Evolutionary conservation across 768 basidiomycete genomes (phyloP).

Genomic region (Pisolithus orientalis): DNA sequence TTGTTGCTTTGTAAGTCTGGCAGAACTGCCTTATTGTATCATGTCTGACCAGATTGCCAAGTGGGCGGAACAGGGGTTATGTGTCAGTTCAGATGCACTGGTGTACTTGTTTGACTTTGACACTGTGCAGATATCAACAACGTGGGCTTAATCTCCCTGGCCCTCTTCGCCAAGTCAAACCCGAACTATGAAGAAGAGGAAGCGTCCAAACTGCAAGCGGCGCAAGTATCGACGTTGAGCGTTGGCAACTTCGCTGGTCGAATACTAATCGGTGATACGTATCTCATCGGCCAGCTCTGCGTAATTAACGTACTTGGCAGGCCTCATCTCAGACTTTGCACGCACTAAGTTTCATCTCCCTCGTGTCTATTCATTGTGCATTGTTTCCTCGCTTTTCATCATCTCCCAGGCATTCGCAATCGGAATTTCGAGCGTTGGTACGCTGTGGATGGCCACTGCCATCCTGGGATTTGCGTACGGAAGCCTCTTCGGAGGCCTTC

Average conservation of each 20-base stretch:
- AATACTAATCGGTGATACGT: conserved; percentile 56
- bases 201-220: conserved; percentile 71
- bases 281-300: neutral
- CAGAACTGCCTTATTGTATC: neutral
- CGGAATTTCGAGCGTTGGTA: conserved; percentile 45
- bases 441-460: conserved; percentile 51
- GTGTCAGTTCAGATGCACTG: conserved; percentile 40
- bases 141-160: conserved; percentile 71
- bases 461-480: conserved; percentile 53
- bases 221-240: conserved; percentile 80
- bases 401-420: conserved; percentile 63
- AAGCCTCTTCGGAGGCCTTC: conserved; percentile 62
- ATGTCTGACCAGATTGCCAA: conserved; percentile 16
- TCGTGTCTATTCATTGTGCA: conserved; percentile 58
- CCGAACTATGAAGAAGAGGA: conserved; percentile 56
- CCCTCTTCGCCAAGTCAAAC: conserved; percentile 54
- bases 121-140: conserved; percentile 67
- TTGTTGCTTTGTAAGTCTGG: conserved; percentile 47
- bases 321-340: conserved; percentile 59
- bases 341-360: conserved; percentile 54
- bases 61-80: conserved; percentile 73
- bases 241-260: conserved; percentile 78
- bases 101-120: neutral
- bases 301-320: conserved; percentile 26
- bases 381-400: conserved; percentile 65